Percentiles rank a stretch among this genome's conserved stretches.
Evolutionary conservation across 768 basidiomycete genomes (phyloP).

Genomic region (Pisolithus tinctorius): DNA sequence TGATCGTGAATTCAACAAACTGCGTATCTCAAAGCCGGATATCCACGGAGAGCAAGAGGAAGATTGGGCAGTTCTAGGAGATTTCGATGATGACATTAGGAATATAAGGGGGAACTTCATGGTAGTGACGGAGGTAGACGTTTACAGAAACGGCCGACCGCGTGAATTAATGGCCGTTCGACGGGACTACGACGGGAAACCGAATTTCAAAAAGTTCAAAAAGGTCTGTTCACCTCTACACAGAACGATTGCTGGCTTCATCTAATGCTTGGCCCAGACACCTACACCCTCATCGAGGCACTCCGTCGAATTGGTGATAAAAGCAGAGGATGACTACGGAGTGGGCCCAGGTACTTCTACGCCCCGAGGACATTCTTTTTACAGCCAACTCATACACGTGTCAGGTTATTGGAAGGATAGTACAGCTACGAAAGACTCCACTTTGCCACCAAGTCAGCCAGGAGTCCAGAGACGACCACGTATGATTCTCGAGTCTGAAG

Average conservation of each 20-base stretch:
- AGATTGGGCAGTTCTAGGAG: constrained; percentile 55
- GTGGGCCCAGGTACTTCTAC: constrained; percentile 40
- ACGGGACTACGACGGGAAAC: constrained; percentile 37
- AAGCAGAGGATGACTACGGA: constrained; percentile 48
- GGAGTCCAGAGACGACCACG: constrained; percentile 18
- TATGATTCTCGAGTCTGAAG: constrained; percentile 37
- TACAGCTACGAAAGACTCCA: constrained; percentile 13
- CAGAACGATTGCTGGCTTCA: constrained; percentile 20
- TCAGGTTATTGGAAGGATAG: constrained; percentile 54
- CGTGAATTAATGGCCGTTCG: constrained; percentile 23
- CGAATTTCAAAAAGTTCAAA: constrained; percentile 77
- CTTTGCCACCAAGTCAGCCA: constrained; percentile 14
- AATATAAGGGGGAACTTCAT: constrained; percentile 72
- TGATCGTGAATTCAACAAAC: constrained; percentile 74
- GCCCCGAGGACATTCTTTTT: not conserved
- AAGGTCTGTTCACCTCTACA: constrained; percentile 37
- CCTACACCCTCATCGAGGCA: constrained; percentile 17
- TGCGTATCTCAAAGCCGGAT: constrained; percentile 64
- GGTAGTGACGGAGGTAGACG: constrained; percentile 64
- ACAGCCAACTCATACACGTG: not conserved
- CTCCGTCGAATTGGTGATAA: constrained; percentile 46
- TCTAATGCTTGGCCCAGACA: constrained; percentile 19
- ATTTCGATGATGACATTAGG: constrained; percentile 52
- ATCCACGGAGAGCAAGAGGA: constrained; percentile 40
- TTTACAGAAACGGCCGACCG: constrained; percentile 30